phyloP scores from a whole-genome alignment of 2,329 filamentous ascomycete genomes.

The Aureobasidium namibiae region DNA sequence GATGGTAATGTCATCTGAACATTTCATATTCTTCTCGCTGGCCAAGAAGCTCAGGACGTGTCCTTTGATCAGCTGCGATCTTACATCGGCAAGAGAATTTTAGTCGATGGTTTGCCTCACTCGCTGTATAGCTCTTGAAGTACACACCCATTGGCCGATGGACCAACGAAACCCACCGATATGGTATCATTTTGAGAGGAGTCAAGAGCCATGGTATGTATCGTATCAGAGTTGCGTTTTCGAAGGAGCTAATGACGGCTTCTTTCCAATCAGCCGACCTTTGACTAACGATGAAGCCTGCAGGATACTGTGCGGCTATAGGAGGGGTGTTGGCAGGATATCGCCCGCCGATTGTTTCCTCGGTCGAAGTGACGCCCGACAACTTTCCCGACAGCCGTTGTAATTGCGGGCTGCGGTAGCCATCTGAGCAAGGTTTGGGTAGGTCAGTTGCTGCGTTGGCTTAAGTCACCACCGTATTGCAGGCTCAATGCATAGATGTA shows the following conservation, averaged over 20 bases:
- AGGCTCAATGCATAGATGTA: too few species aligned
- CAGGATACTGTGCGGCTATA: too few species aligned
- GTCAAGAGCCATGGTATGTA: conserved; percentile 17
- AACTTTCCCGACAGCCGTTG: too few species aligned
- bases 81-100: neutral
- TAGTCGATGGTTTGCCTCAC: neutral
- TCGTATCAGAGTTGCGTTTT: conserved; percentile 10
- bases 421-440: too few species aligned
- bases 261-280: conserved; percentile 20
- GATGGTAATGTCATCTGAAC: conserved; percentile 11
- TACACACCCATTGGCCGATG: conserved; percentile 11
- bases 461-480: too few species aligned
- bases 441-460: too few species aligned
- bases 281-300: too few species aligned
- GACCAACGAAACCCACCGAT: conserved; percentile 9
- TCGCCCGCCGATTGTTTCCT: too few species aligned
- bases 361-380: too few species aligned
- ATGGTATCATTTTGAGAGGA: conserved; percentile 16
- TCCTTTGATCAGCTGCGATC: neutral
- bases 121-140: conserved; percentile 1
- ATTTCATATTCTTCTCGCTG: neutral
- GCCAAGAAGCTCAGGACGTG: conserved; percentile 3
- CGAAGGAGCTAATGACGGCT: conserved; percentile 14
- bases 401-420: too few species aligned
- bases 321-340: too few species aligned